Evolutionary conservation across 2,329 filamentous ascomycete genomes (phyloP), one percentile per base, ranked within the genome.

Genomic region (Dothistroma pini): DNA sequence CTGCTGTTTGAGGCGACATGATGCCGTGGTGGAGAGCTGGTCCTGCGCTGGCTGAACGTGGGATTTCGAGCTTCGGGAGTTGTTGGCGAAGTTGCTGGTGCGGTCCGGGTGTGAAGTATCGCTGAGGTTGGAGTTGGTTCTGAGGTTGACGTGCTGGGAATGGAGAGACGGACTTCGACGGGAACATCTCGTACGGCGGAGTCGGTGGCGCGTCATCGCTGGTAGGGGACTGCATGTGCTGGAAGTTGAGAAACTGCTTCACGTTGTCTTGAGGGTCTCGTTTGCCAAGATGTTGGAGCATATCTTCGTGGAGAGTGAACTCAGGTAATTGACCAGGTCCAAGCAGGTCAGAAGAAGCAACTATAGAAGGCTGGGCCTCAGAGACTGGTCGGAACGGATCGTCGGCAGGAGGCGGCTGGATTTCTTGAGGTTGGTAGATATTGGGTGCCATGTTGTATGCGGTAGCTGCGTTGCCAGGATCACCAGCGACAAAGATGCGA

Each of bases 191-290:
- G 25, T 41, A 53, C 4, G 88, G 87, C 16, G 89, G 88, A 8
- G 88, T 88, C 9, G 84, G 84, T 8, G 86, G 85, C n/a, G 89
- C 83, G 57, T 88, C 84, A 63, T 68, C 66, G 25, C 57, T 56
- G 2, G 58, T 48, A 71, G 74, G 75, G 68, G 84, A 82, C 54
- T 83, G 78, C 61, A 85, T 72, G 74, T 89, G 88, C 74, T 97
- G 93, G 74, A 96, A 93, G 71, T 85, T 85, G 57, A 97, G 83
- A 76, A 96, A 97, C 67, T 96, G 91, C 71, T 90, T 88, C 38
- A 97, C 91, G 69, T 93, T 96, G 77, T 97, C 93, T 75, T 96
- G 93, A 6, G 93, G 90, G 71, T 97, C 92, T 57, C 89, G 84
- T 19, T 81, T 80, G 71, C 89, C 83, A 34, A 96, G 74, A 64